phyloP scores from a whole-genome alignment of 2,329 filamentous ascomycete species.

The Beauveria brongniartii region DNA sequence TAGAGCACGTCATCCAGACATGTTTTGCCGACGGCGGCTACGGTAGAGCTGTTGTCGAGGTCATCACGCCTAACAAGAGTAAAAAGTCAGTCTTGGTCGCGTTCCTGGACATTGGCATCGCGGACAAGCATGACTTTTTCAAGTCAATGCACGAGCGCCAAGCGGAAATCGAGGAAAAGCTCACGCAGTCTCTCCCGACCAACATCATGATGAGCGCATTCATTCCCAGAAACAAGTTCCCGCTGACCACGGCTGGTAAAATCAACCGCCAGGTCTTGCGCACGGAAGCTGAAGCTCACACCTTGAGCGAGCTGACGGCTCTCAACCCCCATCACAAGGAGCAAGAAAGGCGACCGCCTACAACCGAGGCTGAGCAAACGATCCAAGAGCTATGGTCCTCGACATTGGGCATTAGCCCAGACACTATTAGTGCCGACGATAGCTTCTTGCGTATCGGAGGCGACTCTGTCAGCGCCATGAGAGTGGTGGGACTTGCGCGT shows the following conservation, averaged over 20 bases:
- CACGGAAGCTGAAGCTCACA: not conserved
- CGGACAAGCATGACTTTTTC: not conserved
- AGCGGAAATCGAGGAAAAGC: not conserved
- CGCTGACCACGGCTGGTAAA: constrained; percentile 2
- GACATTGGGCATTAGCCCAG: not conserved
- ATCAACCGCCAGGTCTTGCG: not conserved
- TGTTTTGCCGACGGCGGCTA: not conserved
- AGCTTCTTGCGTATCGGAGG: constrained; percentile 3
- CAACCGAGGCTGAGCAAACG: not conserved
- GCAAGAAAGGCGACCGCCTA: not conserved
- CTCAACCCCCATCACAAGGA: not conserved
- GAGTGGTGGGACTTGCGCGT: constrained; percentile 34
- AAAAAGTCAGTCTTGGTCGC: not conserved
- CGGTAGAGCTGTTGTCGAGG: not conserved
- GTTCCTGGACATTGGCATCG: not conserved
- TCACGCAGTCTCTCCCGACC: not conserved
- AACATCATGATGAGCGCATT: constrained; percentile 2
- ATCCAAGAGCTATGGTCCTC: constrained; percentile 2
- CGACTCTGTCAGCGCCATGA: constrained; percentile 43
- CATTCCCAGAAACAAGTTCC: not conserved
- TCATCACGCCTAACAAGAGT: not conserved
- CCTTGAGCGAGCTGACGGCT: not conserved
- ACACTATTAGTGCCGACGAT: constrained; percentile 13
- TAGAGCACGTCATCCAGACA: constrained; percentile 13
- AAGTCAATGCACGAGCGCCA: not conserved